Evolutionary conservation across 2,329 filamentous ascomycete species (phyloP).

Genomic region (Aspergillus costaricaensis): DNA sequence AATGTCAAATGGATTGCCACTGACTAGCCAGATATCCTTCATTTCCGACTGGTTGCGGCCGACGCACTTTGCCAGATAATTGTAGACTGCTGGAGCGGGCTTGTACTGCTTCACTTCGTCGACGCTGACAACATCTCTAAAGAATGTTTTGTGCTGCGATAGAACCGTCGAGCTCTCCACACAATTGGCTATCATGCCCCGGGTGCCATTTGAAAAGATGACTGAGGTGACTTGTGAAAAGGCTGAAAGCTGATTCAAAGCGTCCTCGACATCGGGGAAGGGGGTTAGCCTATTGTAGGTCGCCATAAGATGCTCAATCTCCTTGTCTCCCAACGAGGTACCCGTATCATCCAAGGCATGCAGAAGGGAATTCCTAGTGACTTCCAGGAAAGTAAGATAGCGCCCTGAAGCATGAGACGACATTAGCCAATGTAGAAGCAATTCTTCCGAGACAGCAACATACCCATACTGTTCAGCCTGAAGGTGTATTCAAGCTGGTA

Average conservation of each 20-base stretch:
- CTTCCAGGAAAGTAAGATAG: constrained; percentile 63
- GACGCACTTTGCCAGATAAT: constrained; percentile 56
- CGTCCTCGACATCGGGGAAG: constrained; percentile 64
- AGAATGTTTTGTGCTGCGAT: constrained; percentile 49
- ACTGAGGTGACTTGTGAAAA: constrained; percentile 54
- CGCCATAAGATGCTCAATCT: constrained; percentile 58
- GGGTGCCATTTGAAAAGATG: constrained; percentile 71
- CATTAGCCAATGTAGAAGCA: constrained; percentile 3
- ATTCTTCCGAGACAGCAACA: constrained; percentile 19
- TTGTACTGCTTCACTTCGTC: constrained; percentile 65
- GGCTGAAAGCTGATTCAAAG: constrained; percentile 52
- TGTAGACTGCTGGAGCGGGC: constrained; percentile 63
- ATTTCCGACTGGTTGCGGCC: constrained; percentile 49
- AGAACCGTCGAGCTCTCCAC: constrained; percentile 60
- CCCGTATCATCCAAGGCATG: constrained; percentile 65
- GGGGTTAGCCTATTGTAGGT: constrained; percentile 65
- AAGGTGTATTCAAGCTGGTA: constrained; percentile 79
- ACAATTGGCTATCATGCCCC: constrained; percentile 63
- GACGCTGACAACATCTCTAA: constrained; percentile 62
- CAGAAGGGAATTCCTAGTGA: constrained; percentile 63
- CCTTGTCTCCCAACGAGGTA: constrained; percentile 46
- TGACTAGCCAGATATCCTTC: constrained; percentile 66
- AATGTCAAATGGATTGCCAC: constrained; percentile 72
- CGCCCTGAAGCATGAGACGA: constrained; percentile 46
- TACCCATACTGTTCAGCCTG: constrained; percentile 75